Conservation (phyloP, 306 rosid species). For the Luffa acutangula region DNA sequence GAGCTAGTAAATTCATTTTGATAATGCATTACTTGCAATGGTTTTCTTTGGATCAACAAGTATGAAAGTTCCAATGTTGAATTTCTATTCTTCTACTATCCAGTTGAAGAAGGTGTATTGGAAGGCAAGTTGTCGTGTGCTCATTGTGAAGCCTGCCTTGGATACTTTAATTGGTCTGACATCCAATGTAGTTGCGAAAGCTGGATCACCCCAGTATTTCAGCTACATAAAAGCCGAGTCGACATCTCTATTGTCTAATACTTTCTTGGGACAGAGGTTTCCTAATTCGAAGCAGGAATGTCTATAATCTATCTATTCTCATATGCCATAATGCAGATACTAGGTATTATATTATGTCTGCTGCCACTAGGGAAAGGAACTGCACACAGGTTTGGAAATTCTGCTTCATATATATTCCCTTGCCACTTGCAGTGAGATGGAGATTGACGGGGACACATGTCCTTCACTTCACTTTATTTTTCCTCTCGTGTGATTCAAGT, state of each 20-base stretch:
- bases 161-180: conserved; percentile 92
- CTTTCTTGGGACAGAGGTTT: not conserved
- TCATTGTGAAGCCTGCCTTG: conserved; percentile 91
- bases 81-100: conserved; percentile 19
- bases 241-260: conserved; percentile 51
- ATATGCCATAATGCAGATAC: not conserved
- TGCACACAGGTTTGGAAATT: not conserved
- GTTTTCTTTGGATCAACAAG: not conserved
- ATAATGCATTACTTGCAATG: not conserved
- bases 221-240: conserved; percentile 80
- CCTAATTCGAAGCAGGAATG: not conserved
- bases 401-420: not conserved
- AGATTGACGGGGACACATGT: not conserved
- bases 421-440: not conserved
- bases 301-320: not conserved
- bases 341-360: not conserved
- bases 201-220: conserved; percentile 98
- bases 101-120: conserved; percentile 91
- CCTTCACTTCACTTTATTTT: not conserved
- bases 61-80: not conserved
- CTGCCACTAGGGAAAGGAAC: not conserved
- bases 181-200: conserved; percentile 95
- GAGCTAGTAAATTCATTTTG: not conserved
- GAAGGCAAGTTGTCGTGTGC: conserved; percentile 84
- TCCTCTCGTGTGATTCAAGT: not conserved